Base-by-base conservation (phyloP, 306 rosid genomes). In the Begonia peltatifolia region DNA sequence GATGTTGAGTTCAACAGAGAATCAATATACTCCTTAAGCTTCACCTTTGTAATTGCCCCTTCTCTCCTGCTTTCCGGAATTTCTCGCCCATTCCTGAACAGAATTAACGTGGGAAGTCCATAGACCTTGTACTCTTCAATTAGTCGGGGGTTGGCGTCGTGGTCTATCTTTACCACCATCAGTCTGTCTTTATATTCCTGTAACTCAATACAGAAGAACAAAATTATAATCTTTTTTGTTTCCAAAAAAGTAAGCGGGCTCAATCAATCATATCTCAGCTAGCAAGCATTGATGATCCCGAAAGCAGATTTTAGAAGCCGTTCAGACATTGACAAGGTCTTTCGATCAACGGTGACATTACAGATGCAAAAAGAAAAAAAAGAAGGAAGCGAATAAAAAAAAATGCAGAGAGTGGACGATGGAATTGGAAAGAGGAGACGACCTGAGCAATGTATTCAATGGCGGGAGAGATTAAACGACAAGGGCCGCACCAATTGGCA, bases 401-500 rank as follows among this genome's bases (percentile, higher is more conserved):
- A 50, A 43, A 15, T 13, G 2, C 10, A 25, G 15, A 11, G 42
- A 17, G 53, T 10, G 22, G 12, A 11, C 1, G 42, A 9, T 9
- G 9, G 1, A 38, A 11, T 14, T 11, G 14, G 57, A 22, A 6
- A 41, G 22, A 46, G 55, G 65, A 12, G 13, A 12, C 50, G 23
- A 85, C 95, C 88, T 87, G 75, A 62, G 93, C 84, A 20, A 69
- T 49, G 71, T 76, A 75, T 73, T 87, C 82, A 53, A 87, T 75
- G 11, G 74, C 72, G 9, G 93, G 88, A 46, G 93, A 56, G 69
- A 87, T 78, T 42, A 87, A 71, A 44, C 93, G 87, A 79, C 95
- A 87, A 46, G 95, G 95, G 51, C 93, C 95, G 9, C 95, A 87
- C 93, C 95, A 87, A 57, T 10, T 83, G 63, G 95, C 93, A 14